Evolutionary conservation across 2,329 filamentous ascomycete genomes (phyloP), one percentile per base, ranked within the genome.

Genomic region (Nothophoma quercina): DNA sequence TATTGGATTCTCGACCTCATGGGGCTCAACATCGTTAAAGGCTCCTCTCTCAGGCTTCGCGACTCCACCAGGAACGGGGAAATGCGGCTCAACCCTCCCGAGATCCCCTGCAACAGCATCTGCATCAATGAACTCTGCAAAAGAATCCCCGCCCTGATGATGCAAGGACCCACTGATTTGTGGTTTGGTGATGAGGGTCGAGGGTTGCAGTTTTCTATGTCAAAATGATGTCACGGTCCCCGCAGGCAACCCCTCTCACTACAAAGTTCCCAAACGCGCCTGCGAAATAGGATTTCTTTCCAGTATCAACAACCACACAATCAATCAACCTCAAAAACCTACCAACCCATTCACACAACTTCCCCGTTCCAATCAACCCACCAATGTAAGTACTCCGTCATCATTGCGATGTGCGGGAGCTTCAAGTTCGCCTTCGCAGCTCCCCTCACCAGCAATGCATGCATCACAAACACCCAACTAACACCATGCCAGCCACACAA

Each of bases 191-290:
- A 7, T 46, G 44, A 21, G 26, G 10, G 30, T 16, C 55, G 48
- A 10, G 47, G 29, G 12, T 50, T 45, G 19, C 32, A 39, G 23
- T 26, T 46, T 53, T 22, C 38, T 42, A 48, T 51, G 46, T 51
- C 40, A 46, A 34, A 3, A 47, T 59, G 53, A 59, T 55, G 56
- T 58, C 51, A 58, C 48, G 30, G 43, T 19, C 46, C 34, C 34
- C 34, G 19, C 51, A 29, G 38, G 16, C 43, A 26, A n/a, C 33
- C n/a, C 42, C 40, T 33, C 22, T 7, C 16, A 34, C n/a, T n/a
- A 44, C 44, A 45, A 33, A 55, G 22, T 23, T 28, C 25, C 8
- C 26, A 32, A 55, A 48, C 6, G 33, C 50, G 43, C 43, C 28
- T 23, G 13, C 30, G 15, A 33, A 32, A 18, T 23, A 5, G 43